These are phyloP conservation scores for Epichloe festucae DNA, from an alignment of 2,329 filamentous ascomycete genomes.

Conservation along the genomic window DNA sequence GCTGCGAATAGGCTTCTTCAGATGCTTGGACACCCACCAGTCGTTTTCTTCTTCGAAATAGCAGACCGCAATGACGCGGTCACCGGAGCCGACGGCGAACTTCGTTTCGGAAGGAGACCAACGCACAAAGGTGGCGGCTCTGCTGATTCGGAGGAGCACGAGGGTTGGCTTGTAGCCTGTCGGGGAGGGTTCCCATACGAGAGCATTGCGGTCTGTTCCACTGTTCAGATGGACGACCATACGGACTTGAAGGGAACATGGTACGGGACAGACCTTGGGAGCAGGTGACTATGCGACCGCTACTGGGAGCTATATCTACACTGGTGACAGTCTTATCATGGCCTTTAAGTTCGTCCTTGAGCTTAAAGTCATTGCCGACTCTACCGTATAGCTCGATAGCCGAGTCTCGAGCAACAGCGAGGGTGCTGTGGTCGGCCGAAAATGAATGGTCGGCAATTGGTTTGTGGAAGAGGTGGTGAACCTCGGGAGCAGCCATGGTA, in stretches of 20 bases:
- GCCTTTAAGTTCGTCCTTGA: constrained; percentile 86
- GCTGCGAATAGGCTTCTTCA: constrained; percentile 97
- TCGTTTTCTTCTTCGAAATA: constrained; percentile 99
- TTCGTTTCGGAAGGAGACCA: constrained; percentile 97
- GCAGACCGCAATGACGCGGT: constrained; percentile 89
- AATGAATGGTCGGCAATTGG: constrained; percentile 98
- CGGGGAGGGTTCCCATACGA: constrained; percentile 94
- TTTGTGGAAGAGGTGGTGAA: constrained; percentile 92
- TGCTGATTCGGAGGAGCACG: constrained; percentile 91
- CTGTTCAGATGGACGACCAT: too few species aligned
- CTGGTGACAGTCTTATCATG: constrained; percentile 96
- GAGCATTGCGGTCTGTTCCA: constrained; percentile 74
- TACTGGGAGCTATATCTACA: constrained; percentile 85
- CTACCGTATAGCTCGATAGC: constrained; percentile 77
- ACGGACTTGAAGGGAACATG: too few species aligned
- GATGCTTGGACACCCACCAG: constrained; percentile 99
- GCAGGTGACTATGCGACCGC: constrained; percentile 90
- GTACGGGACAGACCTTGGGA: constrained; percentile 59
- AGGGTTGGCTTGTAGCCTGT: constrained; percentile 93
- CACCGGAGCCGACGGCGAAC: constrained; percentile 93
- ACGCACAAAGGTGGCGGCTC: constrained; percentile 89
- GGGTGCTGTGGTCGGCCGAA: constrained; percentile 75
- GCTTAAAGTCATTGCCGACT: constrained; percentile 59
- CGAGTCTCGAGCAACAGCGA: constrained; percentile 85
- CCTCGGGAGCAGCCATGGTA: constrained; percentile 73